Percentiles rank a stretch among this genome's conserved stretches.
Conservation (phyloP, 352 stramenopile species). For the Pythium sp. region DNA sequence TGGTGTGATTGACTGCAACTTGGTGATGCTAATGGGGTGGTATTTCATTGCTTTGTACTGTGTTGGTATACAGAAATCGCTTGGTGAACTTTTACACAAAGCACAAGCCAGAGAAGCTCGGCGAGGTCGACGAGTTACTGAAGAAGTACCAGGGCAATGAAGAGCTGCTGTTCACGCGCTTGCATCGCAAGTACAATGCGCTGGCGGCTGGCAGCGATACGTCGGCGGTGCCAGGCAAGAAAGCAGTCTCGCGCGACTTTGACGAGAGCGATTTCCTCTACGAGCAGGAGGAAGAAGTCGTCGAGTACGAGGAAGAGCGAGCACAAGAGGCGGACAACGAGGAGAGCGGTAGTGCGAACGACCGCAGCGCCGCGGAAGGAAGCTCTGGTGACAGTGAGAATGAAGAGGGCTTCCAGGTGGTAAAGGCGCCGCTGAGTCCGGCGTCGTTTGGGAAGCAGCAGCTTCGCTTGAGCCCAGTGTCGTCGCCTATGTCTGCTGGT, state of each 20-base stretch:
- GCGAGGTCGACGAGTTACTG: conserved; percentile 57
- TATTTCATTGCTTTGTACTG: conserved; percentile 1
- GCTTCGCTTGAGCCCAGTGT: conserved; percentile 12
- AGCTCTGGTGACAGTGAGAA: conserved; percentile 29
- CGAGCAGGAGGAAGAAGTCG: conserved; percentile 43
- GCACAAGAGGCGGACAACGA: conserved; percentile 29
- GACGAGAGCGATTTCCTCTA: conserved; percentile 55
- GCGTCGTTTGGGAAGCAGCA: conserved; percentile 9
- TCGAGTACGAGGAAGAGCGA: conserved; percentile 26
- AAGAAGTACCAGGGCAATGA: conserved; percentile 78
- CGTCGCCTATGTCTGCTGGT: conserved; percentile 5
- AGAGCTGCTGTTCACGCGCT: conserved; percentile 66
- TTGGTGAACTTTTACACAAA: conserved; percentile 69
- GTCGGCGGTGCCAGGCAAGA: conserved; percentile 22
- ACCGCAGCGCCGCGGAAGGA: conserved; percentile 14
- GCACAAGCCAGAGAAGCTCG: conserved; percentile 71
- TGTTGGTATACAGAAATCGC: conserved; percentile 15
- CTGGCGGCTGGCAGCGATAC: conserved; percentile 30
- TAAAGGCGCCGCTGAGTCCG: conserved; percentile 25
- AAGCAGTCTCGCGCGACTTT: conserved; percentile 26
- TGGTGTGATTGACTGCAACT: background rate
- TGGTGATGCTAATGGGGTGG: background rate
- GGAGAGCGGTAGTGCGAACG: conserved; percentile 21
- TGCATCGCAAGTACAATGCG: conserved; percentile 81
- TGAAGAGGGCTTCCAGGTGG: conserved; percentile 42